Conservation (phyloP, 805 yeast species). For the Saturnispora ahearnii region DNA sequence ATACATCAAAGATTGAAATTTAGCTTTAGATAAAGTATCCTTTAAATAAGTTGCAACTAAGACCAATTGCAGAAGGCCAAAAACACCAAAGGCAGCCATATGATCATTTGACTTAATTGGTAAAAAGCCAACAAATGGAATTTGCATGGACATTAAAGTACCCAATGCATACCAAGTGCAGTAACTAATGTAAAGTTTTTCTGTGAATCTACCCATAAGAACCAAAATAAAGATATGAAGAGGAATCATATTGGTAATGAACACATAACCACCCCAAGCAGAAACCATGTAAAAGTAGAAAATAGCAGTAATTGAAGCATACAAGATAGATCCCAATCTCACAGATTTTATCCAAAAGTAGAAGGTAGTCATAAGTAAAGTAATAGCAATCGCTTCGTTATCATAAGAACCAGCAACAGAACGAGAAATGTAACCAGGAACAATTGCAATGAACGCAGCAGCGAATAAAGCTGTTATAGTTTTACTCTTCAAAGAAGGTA, state of each 20-base stretch:
- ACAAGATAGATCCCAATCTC: slow-evolving; percentile 81
- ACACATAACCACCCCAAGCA: slow-evolving; percentile 99
- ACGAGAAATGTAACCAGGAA: slow-evolving; percentile 96
- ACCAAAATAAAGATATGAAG: slow-evolving; percentile 85
- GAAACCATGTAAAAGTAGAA: slow-evolving; percentile 97
- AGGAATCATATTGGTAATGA: slow-evolving; percentile 95
- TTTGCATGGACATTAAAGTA: slow-evolving; percentile 97
- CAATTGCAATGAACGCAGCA: slow-evolving; percentile 93
- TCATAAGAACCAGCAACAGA: slow-evolving; percentile 99
- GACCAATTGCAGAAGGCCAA: slow-evolving; percentile 87
- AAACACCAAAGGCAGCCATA: slow-evolving; percentile 96
- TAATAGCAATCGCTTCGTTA: slow-evolving; percentile 97
- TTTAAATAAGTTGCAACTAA: slow-evolving; percentile 78
- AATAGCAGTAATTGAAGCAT: slow-evolving; percentile 74
- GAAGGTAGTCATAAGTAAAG: slow-evolving; percentile 89
- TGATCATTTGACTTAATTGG: slow-evolving; percentile 97
- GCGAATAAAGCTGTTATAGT: slow-evolving; percentile 79
- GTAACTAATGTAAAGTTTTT: slow-evolving; percentile 79
- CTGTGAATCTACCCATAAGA: slow-evolving; percentile 88
- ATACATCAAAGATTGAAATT: slow-evolving; percentile 61
- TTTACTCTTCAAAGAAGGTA: slow-evolving; percentile 17
- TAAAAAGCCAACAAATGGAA: slow-evolving; percentile 95
- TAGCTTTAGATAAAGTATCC: slow-evolving; percentile 58
- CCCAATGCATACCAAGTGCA: slow-evolving; percentile 97
- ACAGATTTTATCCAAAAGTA: slow-evolving; percentile 92